Base-by-base conservation (phyloP, 352 stramenopile species). In the Phytopythium litorale region DNA sequence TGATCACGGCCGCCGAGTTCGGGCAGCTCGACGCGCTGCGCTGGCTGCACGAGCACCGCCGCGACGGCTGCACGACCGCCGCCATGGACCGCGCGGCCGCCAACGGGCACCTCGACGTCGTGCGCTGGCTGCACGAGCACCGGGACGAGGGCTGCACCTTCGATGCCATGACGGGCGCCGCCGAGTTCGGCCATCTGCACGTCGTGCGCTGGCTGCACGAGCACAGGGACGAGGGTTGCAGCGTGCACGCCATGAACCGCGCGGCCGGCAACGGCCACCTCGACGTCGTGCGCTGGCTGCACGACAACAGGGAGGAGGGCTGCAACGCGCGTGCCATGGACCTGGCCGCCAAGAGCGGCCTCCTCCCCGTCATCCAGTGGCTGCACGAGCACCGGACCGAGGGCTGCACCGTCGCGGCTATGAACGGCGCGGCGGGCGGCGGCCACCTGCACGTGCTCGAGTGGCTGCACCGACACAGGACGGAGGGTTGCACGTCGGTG, bases 391-490 rank as follows among this genome's bases (percentile, higher is more conserved):
- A 84, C 46, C 68, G 73, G 30, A 62, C 18, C 0, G 71, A 80
- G 60, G 73, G 76, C 0, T 81, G 76, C 48, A 79, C 76, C 11
- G 64, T 73, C 32, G 63, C 68, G 4, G 79, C 75, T 0, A 88
- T 87, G 76, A 73, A 84, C 37, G 65, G 72, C 12, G 79, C 79
- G 0, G 73, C 66, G 0, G 68, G 68, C 12, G 70, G 71, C 13
- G 82, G 82, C 21, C 79, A 84, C 32, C 37, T 88, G 15, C 75
- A 78, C 21, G 68, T 84, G 16, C 62, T 89, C n/a, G 53, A 78
- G 56, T 91, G 74, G 73, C 69, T 89, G 3, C 76, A 85, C 7
- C 49, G 53, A 5, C 56, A 88, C 43, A 72, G 75, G 11, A 62
- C n/a, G 0, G 78, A 85, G 65, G 59, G 51, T 4, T 86, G 73